Base-by-base conservation (phyloP, 768 basidiomycete genomes). In the Gloeopeniophorella convolvens region DNA sequence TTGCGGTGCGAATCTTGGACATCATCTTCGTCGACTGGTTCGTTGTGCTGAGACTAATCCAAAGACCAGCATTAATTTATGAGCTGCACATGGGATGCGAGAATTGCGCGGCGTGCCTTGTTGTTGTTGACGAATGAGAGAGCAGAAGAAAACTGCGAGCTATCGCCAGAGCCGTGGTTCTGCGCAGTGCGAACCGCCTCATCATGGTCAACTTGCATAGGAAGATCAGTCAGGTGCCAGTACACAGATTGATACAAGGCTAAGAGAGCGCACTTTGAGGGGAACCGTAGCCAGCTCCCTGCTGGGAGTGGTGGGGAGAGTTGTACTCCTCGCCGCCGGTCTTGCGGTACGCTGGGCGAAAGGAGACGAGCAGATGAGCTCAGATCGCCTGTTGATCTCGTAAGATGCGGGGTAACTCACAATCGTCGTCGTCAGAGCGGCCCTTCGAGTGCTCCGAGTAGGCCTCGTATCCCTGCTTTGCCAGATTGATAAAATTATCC, bases 401-500 rank as follows among this genome's bases (percentile, higher is more conserved):
- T 5, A 10, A 11, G 30, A 24, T 39, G 18, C 23, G 32, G 42
- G 24, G 54, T 52, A 32, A 54, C 67, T 63, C 55, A 75, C 74
- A 65, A 13, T 79, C 11, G 20, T 31, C 75, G 15, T 73, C 76
- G 24, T 70, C 60, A n/a, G n/a, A n/a, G n/a, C n/a, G n/a, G n/a
- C n/a, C 20, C 35, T 24, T 16, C 56, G 57, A 15, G 48, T n/a
- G 44, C 3, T 28, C 15, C 58, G 70, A 66, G 68, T 80, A 80
- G 62, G 78, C 70, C 32, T 77, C 65, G 58, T 75, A 65, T 55
- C 80, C 79, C 65, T 89, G 65, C 66, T 88, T 83, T 9, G 85
- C 89, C 58, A 89, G 64, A 50, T 78, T 79, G 31, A 86, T 73
- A 59, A 89, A 75, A 50, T 64, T 73, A 53, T 87, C 85, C 87